A percentile compares a stretch with the other conserved stretches of the same genome.
These are phyloP conservation scores for Aspergillus ellipticus DNA, from an alignment of 495 filamentous ascomycete genomes.

Conservation along the genomic window DNA sequence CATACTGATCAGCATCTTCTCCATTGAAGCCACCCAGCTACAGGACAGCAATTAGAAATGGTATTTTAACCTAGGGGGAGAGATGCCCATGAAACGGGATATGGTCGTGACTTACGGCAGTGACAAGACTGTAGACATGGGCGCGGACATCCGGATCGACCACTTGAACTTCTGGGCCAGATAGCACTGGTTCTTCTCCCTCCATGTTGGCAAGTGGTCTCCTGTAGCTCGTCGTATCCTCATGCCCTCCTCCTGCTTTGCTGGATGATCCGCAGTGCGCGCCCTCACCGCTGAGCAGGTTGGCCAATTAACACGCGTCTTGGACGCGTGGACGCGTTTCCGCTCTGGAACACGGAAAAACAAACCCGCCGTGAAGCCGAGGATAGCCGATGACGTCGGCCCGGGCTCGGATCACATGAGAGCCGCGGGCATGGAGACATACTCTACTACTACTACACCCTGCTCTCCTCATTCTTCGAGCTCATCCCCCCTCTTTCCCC, in stretches of 20 bases:
- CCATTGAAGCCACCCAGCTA: constrained; percentile 85
- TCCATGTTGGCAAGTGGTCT: constrained; percentile 33
- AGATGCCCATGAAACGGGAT: not conserved
- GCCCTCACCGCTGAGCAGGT: not conserved
- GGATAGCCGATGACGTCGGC: constrained; percentile 44
- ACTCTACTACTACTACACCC: too few relatives aligned
- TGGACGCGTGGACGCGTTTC: constrained; percentile 33
- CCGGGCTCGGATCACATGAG: constrained; percentile 5
- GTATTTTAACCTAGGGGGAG: not conserved
- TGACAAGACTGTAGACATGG: constrained; percentile 86
- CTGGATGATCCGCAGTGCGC: not conserved
- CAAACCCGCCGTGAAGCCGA: constrained; percentile 30
- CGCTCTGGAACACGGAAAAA: constrained; percentile 28
- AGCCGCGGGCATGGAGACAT: too few relatives aligned
- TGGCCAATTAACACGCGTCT: constrained; percentile 25
- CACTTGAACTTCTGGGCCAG: constrained; percentile 43
- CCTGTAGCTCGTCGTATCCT: not conserved
- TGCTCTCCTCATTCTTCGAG: constrained; percentile 3
- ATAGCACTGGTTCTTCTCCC: constrained; percentile 29
- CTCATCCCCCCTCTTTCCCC: too few relatives aligned
- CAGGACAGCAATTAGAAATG: constrained; percentile 18
- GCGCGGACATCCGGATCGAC: constrained; percentile 87
- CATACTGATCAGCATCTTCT: constrained; percentile 77
- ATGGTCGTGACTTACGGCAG: constrained; percentile 62
- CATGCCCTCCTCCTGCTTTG: not conserved